Evolutionary conservation across 495 filamentous ascomycete genomes (phyloP), one percentile per base, ranked within the genome.

Genomic region (Penicillium dipodomyicola): DNA sequence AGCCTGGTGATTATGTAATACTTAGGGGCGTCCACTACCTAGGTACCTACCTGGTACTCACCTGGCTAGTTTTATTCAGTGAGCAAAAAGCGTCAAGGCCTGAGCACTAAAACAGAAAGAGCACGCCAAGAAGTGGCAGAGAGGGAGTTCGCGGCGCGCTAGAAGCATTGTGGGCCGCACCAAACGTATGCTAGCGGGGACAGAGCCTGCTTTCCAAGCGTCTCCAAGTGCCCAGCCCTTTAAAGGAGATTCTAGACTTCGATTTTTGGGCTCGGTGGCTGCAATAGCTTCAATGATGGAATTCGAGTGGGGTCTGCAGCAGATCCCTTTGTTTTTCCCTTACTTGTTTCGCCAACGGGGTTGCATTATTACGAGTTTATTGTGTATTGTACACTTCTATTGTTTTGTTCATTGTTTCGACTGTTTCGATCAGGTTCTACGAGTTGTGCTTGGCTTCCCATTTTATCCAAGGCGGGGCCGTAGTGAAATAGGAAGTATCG

Each of bases 111-210:
- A n/a, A n/a, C n/a, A n/a, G n/a, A n/a, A n/a, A n/a, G n/a, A n/a
- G n/a, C n/a, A n/a, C n/a, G n/a, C n/a, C n/a, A n/a, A n/a, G n/a
- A n/a, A n/a, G n/a, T n/a, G n/a, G n/a, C n/a, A n/a, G n/a, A n/a
- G n/a, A n/a, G n/a, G n/a, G n/a, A 54, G 52, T 54, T 47, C 52
- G 32, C 47, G 49, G 23, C 33, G 52, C 32, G 52, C 52, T 54
- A 54, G 42, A 54, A 47, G 43, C 15, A 35, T 37, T 27, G 52
- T 54, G 52, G 52, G 43, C 10, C 52, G 12, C 32, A 29, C 52
- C 43, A 39, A 25, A 25, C 20, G 42, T 27, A 22, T 46, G 42
- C 6, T 47, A 47, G 52, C 15, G 52, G 22, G 17, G 4, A 44
- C 20, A 47, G 42, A 54, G 47, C 33, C 33, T 54, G 52, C 19